A percentile compares a stretch with the other conserved stretches of the same genome.
Evolutionary conservation across 495 filamentous ascomycete genomes (phyloP).

Genomic region (Stereocaulon alpinum): DNA sequence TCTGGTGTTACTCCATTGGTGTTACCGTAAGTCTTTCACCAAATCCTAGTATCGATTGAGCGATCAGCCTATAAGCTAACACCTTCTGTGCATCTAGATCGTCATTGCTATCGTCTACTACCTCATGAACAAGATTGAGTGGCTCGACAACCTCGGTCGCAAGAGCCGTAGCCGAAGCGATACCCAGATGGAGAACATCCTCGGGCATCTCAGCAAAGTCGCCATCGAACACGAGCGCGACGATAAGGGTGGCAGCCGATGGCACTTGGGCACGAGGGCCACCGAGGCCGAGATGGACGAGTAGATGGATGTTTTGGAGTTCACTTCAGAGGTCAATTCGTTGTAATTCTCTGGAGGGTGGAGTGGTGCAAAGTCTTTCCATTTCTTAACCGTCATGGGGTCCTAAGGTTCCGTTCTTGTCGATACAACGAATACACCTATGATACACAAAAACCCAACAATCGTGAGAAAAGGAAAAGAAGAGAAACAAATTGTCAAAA

Average conservation of each 20-base stretch:
- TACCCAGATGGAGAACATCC: slow-evolving; percentile 73
- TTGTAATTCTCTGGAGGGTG: neutral
- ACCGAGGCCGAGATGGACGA: slow-evolving; percentile 62
- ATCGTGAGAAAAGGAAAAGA: neutral
- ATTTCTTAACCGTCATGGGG: neutral
- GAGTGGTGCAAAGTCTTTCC: neutral
- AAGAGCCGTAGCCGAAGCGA: slow-evolving; percentile 64
- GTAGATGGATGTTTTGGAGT: slow-evolving; percentile 29
- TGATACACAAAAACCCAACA: slow-evolving; percentile 1
- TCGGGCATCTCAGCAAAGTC: slow-evolving; percentile 64
- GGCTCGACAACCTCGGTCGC: slow-evolving; percentile 67
- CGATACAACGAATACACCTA: slow-evolving; percentile 9
- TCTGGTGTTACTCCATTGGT: slow-evolving; percentile 71
- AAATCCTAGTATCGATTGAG: neutral
- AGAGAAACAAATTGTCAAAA: neutral
- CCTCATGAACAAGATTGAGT: slow-evolving; percentile 55
- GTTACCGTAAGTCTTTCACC: slow-evolving; percentile 37
- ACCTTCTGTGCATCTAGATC: slow-evolving; percentile 28
- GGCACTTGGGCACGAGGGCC: slow-evolving; percentile 49
- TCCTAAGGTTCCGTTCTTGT: slow-evolving; percentile 16
- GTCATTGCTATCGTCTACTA: slow-evolving; percentile 68
- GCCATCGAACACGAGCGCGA: slow-evolving; percentile 59
- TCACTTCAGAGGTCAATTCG: neutral
- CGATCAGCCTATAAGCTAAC: neutral
- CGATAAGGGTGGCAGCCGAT: slow-evolving; percentile 46